Percentiles rank a stretch among this genome's conserved stretches.
These are phyloP conservation scores for Komagataella populi DNA, from an alignment of 805 yeast genomes.

Conservation along the genomic window DNA sequence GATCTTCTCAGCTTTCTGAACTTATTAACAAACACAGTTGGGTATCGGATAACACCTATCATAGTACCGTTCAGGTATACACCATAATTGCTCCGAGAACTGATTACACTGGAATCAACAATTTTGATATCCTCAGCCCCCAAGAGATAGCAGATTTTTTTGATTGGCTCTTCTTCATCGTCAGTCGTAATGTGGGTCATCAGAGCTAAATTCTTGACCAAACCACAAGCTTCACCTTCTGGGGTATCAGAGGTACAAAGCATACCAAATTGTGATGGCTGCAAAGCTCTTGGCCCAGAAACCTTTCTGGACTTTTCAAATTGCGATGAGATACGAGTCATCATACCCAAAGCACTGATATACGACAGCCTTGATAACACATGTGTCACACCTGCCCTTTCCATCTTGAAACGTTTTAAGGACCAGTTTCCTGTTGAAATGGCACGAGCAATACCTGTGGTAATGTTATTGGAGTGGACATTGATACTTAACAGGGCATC, in stretches of 20 bases:
- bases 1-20: constrained; percentile 75
- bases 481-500: constrained; percentile 85
- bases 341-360: constrained; percentile 95
- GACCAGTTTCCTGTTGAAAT: constrained; percentile 99
- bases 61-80: constrained; percentile 90
- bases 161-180: constrained; percentile 87
- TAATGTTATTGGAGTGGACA: constrained; percentile 84
- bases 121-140: constrained; percentile 84
- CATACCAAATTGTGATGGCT: constrained; percentile 99
- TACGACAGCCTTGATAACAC: constrained; percentile 84
- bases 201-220: constrained; percentile 89
- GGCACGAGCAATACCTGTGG: constrained; percentile 90
- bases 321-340: constrained; percentile 98
- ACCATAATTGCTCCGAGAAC: constrained; percentile 66
- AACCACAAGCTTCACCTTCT: constrained; percentile 99
- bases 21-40: constrained; percentile 63
- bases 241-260: constrained; percentile 98
- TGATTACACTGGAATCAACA: constrained; percentile 74
- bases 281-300: constrained; percentile 96
- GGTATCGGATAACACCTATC: constrained; percentile 79
- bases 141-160: constrained; percentile 57
- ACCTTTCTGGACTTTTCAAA: constrained; percentile 96
- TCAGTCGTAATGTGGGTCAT: constrained; percentile 99
- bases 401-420: constrained; percentile 97
- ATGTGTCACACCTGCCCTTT: constrained; percentile 98